These are phyloP conservation scores for Clonostachys rhizophaga DNA, from an alignment of 2,329 filamentous ascomycete genomes.

Conservation along the genomic window DNA sequence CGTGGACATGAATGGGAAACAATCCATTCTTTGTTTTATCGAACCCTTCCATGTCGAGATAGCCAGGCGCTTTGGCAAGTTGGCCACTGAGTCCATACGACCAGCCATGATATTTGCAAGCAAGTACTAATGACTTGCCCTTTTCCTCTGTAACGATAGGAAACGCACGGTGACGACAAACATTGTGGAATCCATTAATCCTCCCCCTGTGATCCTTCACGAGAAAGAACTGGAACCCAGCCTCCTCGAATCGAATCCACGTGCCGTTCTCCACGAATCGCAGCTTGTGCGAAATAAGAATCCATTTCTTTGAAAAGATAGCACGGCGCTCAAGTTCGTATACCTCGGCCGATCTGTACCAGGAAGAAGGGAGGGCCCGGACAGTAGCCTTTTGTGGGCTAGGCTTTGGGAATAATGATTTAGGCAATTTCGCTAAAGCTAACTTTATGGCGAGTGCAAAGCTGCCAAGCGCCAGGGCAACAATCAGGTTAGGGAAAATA, in stretches of 20 bases:
- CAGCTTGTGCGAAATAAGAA: slow-evolving; percentile 18
- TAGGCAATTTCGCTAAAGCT: too few species aligned
- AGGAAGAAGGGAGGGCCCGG: slow-evolving; percentile 12
- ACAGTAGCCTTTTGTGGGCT: neutral
- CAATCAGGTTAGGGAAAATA: too few species aligned
- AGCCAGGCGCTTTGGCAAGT: slow-evolving; percentile 55
- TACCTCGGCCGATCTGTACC: slow-evolving; percentile 31
- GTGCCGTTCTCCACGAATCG: slow-evolving; percentile 32
- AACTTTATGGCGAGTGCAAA: too few species aligned
- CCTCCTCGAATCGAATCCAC: slow-evolving; percentile 49
- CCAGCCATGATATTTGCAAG: slow-evolving; percentile 60
- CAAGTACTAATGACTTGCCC: slow-evolving; percentile 45
- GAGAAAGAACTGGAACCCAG: slow-evolving; percentile 51
- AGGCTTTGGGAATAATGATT: too few species aligned
- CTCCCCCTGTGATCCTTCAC: slow-evolving; percentile 41
- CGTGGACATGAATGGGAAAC: slow-evolving; percentile 46
- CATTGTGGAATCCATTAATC: slow-evolving; percentile 57
- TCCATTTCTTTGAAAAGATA: slow-evolving; percentile 46
- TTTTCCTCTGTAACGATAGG: slow-evolving; percentile 46
- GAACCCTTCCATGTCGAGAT: slow-evolving; percentile 49
- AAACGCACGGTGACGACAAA: slow-evolving; percentile 57
- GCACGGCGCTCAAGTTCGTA: slow-evolving; percentile 45
- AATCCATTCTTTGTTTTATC: slow-evolving; percentile 51
- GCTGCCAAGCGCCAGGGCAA: too few species aligned
- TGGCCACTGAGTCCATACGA: slow-evolving; percentile 53